A percentile compares a stretch with the other conserved stretches of the same genome.
Conservation (phyloP, 2,329 filamentous ascomycete genomes). For the Fusarium paranaense region DNA sequence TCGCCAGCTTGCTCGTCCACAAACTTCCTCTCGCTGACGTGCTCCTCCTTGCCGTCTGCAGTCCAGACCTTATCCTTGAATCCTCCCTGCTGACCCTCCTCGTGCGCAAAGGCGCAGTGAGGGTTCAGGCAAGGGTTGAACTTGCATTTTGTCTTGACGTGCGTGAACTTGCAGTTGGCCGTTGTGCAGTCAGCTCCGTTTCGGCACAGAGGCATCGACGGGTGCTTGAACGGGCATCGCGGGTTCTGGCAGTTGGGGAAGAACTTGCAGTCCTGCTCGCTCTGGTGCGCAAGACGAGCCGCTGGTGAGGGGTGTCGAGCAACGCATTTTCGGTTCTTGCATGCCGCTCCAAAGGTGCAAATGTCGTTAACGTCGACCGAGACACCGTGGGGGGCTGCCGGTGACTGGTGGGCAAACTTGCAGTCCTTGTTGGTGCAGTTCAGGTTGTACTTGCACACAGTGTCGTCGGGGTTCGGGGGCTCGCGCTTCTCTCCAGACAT, state of each 20-base stretch:
- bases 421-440: slow-evolving; percentile 90
- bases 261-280: slow-evolving; percentile 89
- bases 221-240: slow-evolving; percentile 89
- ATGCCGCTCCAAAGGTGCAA: slow-evolving; percentile 88
- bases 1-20: slow-evolving; percentile 76
- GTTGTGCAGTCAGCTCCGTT: slow-evolving; percentile 91
- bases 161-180: slow-evolving; percentile 88
- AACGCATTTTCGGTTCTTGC: slow-evolving; percentile 95
- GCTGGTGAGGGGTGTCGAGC: slow-evolving; percentile 93
- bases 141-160: slow-evolving; percentile 85
- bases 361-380: slow-evolving; percentile 82
- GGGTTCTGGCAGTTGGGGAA: slow-evolving; percentile 92
- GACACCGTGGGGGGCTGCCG: slow-evolving; percentile 82
- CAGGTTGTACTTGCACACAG: slow-evolving; percentile 89
- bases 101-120: slow-evolving; percentile 89
- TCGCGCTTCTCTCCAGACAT: slow-evolving; percentile 66
- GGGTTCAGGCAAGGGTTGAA: slow-evolving; percentile 93
- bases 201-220: slow-evolving; percentile 85
- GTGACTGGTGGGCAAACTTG: slow-evolving; percentile 93
- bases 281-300: slow-evolving; percentile 80
- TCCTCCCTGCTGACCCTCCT: slow-evolving; percentile 86
- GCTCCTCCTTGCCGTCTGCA: slow-evolving; percentile 66
- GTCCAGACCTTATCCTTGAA: slow-evolving; percentile 95
- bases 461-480: slow-evolving; percentile 70
- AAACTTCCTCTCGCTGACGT: slow-evolving; percentile 91